Conservation (phyloP, 306 rosid species). For the Canavalia ensiformis region DNA sequence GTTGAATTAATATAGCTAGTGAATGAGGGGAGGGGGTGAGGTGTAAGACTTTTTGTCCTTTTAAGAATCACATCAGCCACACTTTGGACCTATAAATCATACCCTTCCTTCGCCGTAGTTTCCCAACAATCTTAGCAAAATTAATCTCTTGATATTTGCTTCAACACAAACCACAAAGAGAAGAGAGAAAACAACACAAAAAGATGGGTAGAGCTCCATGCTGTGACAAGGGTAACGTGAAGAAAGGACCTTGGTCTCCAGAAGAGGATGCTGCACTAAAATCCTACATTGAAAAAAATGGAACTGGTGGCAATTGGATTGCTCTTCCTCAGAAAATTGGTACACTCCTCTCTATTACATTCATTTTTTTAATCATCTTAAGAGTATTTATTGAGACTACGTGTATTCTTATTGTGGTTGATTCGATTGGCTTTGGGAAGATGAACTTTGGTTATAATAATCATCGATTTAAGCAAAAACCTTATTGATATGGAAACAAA, state of each 20-base stretch:
- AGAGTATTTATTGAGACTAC: background rate
- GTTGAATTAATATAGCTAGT: constrained; percentile 44
- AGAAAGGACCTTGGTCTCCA: constrained; percentile 99
- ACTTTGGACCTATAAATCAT: constrained; percentile 74
- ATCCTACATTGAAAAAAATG: constrained; percentile 82
- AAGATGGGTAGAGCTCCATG: constrained; percentile 99
- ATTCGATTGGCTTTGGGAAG: constrained; percentile 18
- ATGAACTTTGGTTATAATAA: constrained; percentile 37
- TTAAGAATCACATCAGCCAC: constrained; percentile 71
- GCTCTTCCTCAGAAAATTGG: constrained; percentile 99
- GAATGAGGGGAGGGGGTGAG: constrained; percentile 56
- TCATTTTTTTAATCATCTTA: background rate
- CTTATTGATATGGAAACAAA: constrained; percentile 25
- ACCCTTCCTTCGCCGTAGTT: constrained; percentile 60
- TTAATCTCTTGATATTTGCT: constrained; percentile 34
- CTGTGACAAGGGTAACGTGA: constrained; percentile 95
- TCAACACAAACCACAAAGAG: constrained; percentile 15
- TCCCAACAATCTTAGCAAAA: constrained; percentile 60
- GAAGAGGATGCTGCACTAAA: constrained; percentile 93
- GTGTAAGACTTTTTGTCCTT: constrained; percentile 70
- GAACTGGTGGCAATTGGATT: constrained; percentile 99
- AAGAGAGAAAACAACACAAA: constrained; percentile 4
- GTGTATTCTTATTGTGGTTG: background rate
- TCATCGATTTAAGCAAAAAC: constrained; percentile 42
- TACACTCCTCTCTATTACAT: constrained; percentile 28